phyloP scores from a whole-genome alignment of 2,329 filamentous ascomycete species.

The Fusarium praegraminearum region DNA sequence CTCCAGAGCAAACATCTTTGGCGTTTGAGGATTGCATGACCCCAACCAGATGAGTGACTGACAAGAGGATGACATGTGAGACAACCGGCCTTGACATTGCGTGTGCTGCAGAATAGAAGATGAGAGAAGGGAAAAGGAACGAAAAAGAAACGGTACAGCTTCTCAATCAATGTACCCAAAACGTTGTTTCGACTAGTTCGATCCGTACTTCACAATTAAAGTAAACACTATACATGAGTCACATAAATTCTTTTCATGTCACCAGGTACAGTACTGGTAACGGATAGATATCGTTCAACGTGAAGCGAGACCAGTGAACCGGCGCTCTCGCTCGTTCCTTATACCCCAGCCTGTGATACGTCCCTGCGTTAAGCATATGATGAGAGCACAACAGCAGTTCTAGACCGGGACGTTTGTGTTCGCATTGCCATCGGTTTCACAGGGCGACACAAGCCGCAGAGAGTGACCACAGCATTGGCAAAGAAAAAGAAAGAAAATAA shows the following conservation, averaged over 20 bases:
- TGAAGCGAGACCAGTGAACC: constrained; percentile 8
- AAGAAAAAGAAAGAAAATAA: constrained; percentile 10
- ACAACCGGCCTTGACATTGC: neutral
- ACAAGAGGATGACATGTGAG: neutral
- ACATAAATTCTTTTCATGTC: constrained; percentile 30
- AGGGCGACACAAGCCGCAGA: constrained; percentile 5
- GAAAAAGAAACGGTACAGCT: constrained; percentile 13
- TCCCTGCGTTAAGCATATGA: constrained; percentile 37
- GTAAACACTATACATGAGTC: constrained; percentile 9
- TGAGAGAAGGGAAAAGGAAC: constrained; percentile 16
- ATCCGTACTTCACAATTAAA: constrained; percentile 23
- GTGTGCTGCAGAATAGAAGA: constrained; percentile 12
- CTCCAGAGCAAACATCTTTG: constrained; percentile 28
- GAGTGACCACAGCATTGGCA: constrained; percentile 2
- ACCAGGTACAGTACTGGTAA: neutral
- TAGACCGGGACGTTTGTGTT: constrained; percentile 20
- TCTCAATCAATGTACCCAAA: neutral
- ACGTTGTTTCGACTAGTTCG: constrained; percentile 17
- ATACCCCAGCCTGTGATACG: constrained; percentile 37
- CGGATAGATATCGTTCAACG: neutral
- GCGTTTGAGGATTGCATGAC: neutral
- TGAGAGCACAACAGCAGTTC: constrained; percentile 17
- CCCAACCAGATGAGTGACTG: neutral
- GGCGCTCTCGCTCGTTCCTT: constrained; percentile 32
- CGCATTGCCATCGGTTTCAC: constrained; percentile 15